These are phyloP conservation scores for Prunus armeniaca DNA, from an alignment of 306 rosid genomes.

Conservation along the genomic window DNA sequence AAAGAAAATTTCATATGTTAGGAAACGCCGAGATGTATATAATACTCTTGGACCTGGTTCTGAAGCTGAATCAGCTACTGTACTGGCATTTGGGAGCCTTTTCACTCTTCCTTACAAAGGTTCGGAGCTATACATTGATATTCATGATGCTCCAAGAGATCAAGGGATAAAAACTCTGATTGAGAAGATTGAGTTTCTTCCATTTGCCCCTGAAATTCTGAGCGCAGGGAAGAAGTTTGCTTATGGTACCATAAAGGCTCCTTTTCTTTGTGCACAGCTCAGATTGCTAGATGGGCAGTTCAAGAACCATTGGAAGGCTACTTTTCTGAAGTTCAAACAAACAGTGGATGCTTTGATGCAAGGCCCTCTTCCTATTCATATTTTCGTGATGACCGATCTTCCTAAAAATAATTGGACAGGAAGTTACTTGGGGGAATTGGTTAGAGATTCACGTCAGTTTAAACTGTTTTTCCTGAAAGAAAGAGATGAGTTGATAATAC, in stretches of 20 bases:
- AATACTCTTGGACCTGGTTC: constrained; percentile 75
- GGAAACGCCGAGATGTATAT: constrained; percentile 57
- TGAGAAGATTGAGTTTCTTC: constrained; percentile 53
- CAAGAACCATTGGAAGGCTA: constrained; percentile 79
- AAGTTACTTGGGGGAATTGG: constrained; percentile 71
- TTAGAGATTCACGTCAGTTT: constrained; percentile 40
- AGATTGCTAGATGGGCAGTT: constrained; percentile 88
- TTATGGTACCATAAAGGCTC: constrained; percentile 48
- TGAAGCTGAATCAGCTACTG: constrained; percentile 54
- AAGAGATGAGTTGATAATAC: constrained; percentile 43
- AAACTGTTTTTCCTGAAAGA: constrained; percentile 55
- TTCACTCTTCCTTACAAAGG: constrained; percentile 76
- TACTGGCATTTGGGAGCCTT: constrained; percentile 91
- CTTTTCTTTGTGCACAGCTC: constrained; percentile 82
- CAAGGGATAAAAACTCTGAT: constrained; percentile 50
- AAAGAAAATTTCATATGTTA: constrained; percentile 63
- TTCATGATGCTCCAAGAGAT: constrained; percentile 55
- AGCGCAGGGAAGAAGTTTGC: constrained; percentile 56
- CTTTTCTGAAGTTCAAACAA: constrained; percentile 55
- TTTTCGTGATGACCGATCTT: constrained; percentile 91
- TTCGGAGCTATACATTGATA: constrained; percentile 61
- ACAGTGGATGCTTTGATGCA: constrained; percentile 49
- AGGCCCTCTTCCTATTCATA: constrained; percentile 48
- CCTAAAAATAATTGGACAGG: constrained; percentile 68
- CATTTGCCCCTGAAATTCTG: constrained; percentile 65